A percentile compares a stretch with the other conserved stretches of the same genome.
Evolutionary conservation across 2,329 filamentous ascomycete genomes (phyloP).

Genomic region (Alternaria postmessia): DNA sequence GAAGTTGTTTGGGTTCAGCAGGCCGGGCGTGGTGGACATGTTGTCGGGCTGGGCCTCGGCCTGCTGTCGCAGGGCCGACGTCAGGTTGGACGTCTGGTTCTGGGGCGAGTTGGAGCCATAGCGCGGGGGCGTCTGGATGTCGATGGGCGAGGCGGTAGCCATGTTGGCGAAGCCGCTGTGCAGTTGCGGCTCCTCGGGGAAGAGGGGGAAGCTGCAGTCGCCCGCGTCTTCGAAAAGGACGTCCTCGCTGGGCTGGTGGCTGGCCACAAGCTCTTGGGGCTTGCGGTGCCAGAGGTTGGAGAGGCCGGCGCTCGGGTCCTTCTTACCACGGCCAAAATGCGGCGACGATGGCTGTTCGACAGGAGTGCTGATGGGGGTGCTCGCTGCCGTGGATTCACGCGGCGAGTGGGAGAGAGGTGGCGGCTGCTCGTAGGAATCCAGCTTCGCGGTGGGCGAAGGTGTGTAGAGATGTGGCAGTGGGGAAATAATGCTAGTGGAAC

Average conservation of each 20-base stretch:
- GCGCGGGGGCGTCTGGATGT: constrained; percentile 64
- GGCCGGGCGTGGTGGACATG: constrained; percentile 50
- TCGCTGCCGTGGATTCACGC: constrained; percentile 61
- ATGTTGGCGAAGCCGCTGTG: constrained; percentile 51
- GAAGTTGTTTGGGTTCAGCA: constrained; percentile 49
- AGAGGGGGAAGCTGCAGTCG: constrained; percentile 52
- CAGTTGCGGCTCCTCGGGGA: constrained; percentile 44
- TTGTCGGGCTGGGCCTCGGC: constrained; percentile 49
- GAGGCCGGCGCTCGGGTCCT: constrained; percentile 46
- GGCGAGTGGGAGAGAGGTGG: constrained; percentile 63
- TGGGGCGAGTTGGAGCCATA: constrained; percentile 67
- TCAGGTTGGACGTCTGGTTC: constrained; percentile 69
- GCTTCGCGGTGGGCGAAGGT: constrained; percentile 55
- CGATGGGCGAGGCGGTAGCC: constrained; percentile 65
- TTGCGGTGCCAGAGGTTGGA: constrained; percentile 58
- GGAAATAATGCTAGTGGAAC: constrained; percentile 13
- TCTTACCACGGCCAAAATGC: constrained; percentile 52
- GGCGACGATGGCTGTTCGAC: constrained; percentile 52
- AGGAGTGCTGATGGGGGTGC: constrained; percentile 58
- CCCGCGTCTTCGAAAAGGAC: constrained; percentile 53
- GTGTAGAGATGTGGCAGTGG: constrained; percentile 10
- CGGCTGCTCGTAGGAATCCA: constrained; percentile 62
- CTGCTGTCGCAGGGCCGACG: constrained; percentile 65
- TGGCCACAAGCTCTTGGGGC: constrained; percentile 45
- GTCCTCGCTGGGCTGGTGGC: constrained; percentile 44